These are phyloP conservation scores for Edaphochlamys debaryana DNA, from an alignment of 139 green algal species.

Conservation along the genomic window DNA sequence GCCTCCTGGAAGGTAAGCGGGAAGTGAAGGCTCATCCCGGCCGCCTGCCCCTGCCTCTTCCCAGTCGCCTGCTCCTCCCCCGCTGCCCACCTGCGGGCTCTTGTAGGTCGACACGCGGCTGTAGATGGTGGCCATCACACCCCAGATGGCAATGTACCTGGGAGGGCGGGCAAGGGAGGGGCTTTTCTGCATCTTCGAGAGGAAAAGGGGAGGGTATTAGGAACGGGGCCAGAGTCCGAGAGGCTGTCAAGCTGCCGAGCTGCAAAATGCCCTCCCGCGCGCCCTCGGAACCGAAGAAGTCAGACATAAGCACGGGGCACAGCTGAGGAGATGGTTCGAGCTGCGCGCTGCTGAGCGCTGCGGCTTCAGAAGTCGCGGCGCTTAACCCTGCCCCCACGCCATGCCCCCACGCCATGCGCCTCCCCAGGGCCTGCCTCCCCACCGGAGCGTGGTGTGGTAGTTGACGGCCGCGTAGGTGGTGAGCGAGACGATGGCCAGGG, in stretches of 20 bases:
- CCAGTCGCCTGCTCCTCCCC: too few relatives aligned
- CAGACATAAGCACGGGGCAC: not conserved
- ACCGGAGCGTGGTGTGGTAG: slow-evolving; percentile 43
- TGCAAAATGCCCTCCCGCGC: too few relatives aligned
- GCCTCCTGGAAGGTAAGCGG: too few relatives aligned
- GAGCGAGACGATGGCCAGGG: not conserved
- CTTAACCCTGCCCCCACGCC: not conserved
- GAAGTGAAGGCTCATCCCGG: not conserved
- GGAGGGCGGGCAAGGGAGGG: not conserved
- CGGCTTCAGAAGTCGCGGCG: not conserved
- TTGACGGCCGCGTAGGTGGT: slow-evolving; percentile 4
- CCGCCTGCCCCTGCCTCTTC: too few relatives aligned
- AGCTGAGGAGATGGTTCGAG: not conserved
- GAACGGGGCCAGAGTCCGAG: not conserved
- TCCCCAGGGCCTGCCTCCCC: too few relatives aligned
- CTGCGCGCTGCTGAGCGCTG: not conserved
- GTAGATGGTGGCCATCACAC: slow-evolving; percentile 34
- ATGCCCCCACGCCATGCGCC: too few relatives aligned
- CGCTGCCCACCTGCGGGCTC: slow-evolving; percentile 22
- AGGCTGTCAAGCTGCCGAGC: not conserved
- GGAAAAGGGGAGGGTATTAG: not conserved
- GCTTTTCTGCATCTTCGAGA: not conserved
- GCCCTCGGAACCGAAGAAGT: too few relatives aligned
- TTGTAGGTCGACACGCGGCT: slow-evolving; percentile 4
- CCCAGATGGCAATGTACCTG: slow-evolving; percentile 37